Evolutionary conservation across 208 protist genomes (phyloP).

Genomic region (Trypanosoma conorhini): DNA sequence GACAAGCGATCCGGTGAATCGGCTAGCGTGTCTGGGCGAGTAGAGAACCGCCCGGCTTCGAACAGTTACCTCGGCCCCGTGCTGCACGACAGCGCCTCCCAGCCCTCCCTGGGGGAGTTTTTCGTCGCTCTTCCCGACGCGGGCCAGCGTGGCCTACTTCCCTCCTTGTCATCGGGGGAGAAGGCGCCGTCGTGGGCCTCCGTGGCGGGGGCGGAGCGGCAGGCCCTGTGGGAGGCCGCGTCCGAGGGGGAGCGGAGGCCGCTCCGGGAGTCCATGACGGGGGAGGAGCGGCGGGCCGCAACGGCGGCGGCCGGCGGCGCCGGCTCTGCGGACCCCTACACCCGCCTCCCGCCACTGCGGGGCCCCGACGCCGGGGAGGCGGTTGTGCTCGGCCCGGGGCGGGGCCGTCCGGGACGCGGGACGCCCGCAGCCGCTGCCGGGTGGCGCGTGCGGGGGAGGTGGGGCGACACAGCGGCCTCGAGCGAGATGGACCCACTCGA

Average conservation of each 20-base stretch:
- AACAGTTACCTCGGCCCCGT: background rate
- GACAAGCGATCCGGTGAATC: background rate
- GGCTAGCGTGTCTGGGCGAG: background rate
- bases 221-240: background rate
- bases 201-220: background rate
- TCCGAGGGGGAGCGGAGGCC: background rate
- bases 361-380: too few species aligned
- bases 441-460: background rate
- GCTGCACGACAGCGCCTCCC: background rate
- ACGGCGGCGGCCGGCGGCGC: too few species aligned
- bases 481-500: background rate
- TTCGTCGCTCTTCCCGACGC: background rate
- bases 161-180: background rate
- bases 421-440: background rate
- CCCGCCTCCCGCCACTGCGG: too few species aligned
- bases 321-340: too few species aligned
- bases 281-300: conserved; percentile 1
- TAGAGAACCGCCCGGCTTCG: background rate
- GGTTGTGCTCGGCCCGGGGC: too few species aligned
- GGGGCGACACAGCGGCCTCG: background rate
- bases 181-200: background rate
- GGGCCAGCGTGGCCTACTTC: background rate
- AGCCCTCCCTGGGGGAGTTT: background rate
- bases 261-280: background rate
- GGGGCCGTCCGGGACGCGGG: background rate